Evolutionary conservation across 108 stramenopile species (phyloP), one percentile per base, ranked within the genome.

Genomic region (Cyclotella kingstonii): DNA sequence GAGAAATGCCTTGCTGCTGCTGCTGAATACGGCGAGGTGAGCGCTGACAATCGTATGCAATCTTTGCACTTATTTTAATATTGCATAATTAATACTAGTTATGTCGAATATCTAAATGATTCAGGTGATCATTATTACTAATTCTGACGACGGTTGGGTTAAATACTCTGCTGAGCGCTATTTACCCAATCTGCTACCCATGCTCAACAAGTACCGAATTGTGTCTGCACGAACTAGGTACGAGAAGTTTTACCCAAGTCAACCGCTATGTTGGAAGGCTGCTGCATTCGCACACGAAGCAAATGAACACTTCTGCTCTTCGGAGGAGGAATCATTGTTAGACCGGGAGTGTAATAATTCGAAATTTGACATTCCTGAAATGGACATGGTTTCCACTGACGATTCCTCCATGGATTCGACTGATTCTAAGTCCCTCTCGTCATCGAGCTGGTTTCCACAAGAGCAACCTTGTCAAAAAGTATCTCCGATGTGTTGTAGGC

Each of bases 201-300:
- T 83, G 3, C 74, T 95, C 18, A 60, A 67, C 4, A 79, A 81
- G 40, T 85, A 90, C 58, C 76, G 80, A 14, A 65, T 95, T 51
- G 79, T 95, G 30, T 88, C 86, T 17, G 90, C 94, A 11, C 70
- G 94, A 53, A 92, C 94, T 1, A 59, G 79, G 6, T 95, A 90
- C 52, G 94, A 95, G 66, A 71, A 77, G 17, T 91, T 92, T 59
- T 95, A 92, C 64, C 94, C 94, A 17, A 79, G 81, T 15, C 87
- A 90, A 62, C 89, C 94, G 3, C 73, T 92, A 5, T 95, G 94
- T 62, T 95, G 94, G 94, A 95, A 95, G 61, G 90, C 94, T 12
- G 94, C 94, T 14, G 94, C 94, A 29, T 95, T 95, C 76, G 94
- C 94, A 2, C 90, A 95, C 76, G 94, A 95, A 61, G 89, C 90